Evolutionary conservation across 2,329 filamentous ascomycete genomes (phyloP), one percentile per base, ranked within the genome.

Genomic region (Simplicillium sp.): DNA sequence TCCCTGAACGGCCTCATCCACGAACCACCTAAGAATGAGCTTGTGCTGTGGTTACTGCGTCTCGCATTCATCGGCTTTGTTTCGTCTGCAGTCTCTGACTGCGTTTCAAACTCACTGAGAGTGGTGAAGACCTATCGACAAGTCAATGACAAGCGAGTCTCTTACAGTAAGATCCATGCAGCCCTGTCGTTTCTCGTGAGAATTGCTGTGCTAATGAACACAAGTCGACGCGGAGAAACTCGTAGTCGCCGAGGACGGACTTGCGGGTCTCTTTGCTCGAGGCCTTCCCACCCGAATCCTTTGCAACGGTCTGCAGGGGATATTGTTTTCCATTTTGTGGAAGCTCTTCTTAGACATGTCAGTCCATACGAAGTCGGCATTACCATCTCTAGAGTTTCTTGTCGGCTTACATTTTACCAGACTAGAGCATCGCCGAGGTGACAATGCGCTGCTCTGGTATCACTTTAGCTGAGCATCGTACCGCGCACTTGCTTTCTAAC

Each of bases 111-210:
- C 46, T 70, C 67, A 0, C 37, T 71, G 34, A 52, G 67, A 18
- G 67, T 71, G 0, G 60, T 71, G 5, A 71, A 71, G 51, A 71
- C 67, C 0, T 71, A 69, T 42, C 65, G 67, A 1, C 67, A 71
- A 45, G 67, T 70, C 43, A 70, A 71, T 39, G 66, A 70, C 14
- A 66, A 58, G 4, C 56, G 66, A 36, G 58, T 71, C 1, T 68
- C 67, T 3, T 71, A 71, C 33, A 44, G 66, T 70, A 53, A 52
- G 55, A 29, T 4, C 9, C n/a, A n/a, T n/a, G n/a, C n/a, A n/a
- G 7, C 7, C 7, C 13, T 11, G 4, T 6, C 12, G 2, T 3
- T 12, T 11, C n/a, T n/a, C n/a, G n/a, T n/a, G n/a, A n/a, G n/a
- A n/a, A n/a, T n/a, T n/a, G n/a, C n/a, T n/a, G n/a, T n/a, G 3